Evolutionary conservation across 257 asterid genomes (phyloP), one percentile per base, ranked within the genome.

Genomic region (Forsythia viridissima): DNA sequence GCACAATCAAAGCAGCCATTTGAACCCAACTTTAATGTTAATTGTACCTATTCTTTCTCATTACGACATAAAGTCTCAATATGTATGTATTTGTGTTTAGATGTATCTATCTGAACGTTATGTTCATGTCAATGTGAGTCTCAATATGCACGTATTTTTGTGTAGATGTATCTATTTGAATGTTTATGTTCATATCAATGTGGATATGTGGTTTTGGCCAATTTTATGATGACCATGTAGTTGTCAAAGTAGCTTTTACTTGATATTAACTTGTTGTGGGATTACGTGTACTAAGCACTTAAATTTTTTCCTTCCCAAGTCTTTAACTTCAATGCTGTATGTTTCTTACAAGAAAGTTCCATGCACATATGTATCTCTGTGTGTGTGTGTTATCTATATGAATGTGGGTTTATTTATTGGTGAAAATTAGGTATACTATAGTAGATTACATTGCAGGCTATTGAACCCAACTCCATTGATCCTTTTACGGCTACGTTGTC

Each of bases 1-100:
- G 44, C 79, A 0, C 77, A 80, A 13, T 79, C 89, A 15, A 80
- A 81, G 30, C 82, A 77, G 73, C 89, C 80, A 12, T 40, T 85
- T 71, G 87, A 74, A 5, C 73, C 46, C 36, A 78, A 82, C 61
- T 69, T 79, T 8, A n/a, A 46, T 39, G 52, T 74, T 72, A 81
- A 86, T 51, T 83, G 89, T 85, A 80, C 42, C 86, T 40, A 8
- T 41, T 36, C 5, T 36, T 34, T 24, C 37, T 9, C 15, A 9
- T 24, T 63, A 24, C 38, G 8, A 9, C 16, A 3, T 30, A 59
- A 8, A 59, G 37, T 63, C 38, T 63, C 5, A 24, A 63, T 48
- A 63, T 63, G 16, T 5, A 21, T 24, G n/a, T 3, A 63, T 21
- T 63, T 63, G 38, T 63, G 40, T 30, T 8, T 63, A 24, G 38